Percentiles rank a stretch among this genome's conserved stretches.
phyloP scores from a whole-genome alignment of 148 eudicot genomes.

The Euryodendron excelsum region DNA sequence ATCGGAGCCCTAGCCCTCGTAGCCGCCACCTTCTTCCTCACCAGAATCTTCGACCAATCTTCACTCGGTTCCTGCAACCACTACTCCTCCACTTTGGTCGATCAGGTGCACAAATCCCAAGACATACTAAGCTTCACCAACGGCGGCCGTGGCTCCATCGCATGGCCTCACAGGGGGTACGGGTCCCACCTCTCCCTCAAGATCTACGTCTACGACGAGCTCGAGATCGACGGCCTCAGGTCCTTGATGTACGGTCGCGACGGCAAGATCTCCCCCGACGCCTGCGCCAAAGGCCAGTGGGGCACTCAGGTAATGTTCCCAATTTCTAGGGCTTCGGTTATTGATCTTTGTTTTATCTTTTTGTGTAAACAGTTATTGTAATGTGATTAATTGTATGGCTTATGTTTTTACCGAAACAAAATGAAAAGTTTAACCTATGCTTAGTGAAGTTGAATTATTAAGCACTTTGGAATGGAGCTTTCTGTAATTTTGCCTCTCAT shows the following conservation, averaged over 20 bases:
- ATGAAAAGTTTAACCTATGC: too few species aligned
- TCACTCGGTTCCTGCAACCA: slow-evolving; percentile 17
- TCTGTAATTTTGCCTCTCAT: too few species aligned
- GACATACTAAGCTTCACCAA: slow-evolving; percentile 14
- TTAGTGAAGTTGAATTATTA: too few species aligned
- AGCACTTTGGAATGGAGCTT: background rate
- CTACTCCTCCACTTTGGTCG: slow-evolving; percentile 2
- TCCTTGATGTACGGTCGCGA: slow-evolving; percentile 78
- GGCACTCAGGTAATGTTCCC: slow-evolving; percentile 72
- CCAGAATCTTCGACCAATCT: slow-evolving; percentile 52
- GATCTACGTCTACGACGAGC: slow-evolving; percentile 80
- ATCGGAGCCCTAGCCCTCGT: slow-evolving; percentile 68
- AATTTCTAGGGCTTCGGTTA: background rate
- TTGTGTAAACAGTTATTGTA: background rate
- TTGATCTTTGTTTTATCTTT: background rate
- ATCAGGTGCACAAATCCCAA: background rate
- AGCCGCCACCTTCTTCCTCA: slow-evolving; percentile 71
- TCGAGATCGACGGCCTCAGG: slow-evolving; percentile 70
- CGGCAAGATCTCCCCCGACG: slow-evolving; percentile 46
- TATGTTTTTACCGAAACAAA: too few species aligned
- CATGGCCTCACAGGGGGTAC: slow-evolving; percentile 48
- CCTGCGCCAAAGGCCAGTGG: slow-evolving; percentile 89
- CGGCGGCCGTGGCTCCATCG: slow-evolving; percentile 45
- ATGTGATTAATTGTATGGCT: background rate
- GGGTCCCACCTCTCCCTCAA: slow-evolving; percentile 57